A percentile compares a stretch with the other conserved stretches of the same genome.
Conservation (phyloP, 768 basidiomycete species). For the Rhodocollybia butyracea region DNA sequence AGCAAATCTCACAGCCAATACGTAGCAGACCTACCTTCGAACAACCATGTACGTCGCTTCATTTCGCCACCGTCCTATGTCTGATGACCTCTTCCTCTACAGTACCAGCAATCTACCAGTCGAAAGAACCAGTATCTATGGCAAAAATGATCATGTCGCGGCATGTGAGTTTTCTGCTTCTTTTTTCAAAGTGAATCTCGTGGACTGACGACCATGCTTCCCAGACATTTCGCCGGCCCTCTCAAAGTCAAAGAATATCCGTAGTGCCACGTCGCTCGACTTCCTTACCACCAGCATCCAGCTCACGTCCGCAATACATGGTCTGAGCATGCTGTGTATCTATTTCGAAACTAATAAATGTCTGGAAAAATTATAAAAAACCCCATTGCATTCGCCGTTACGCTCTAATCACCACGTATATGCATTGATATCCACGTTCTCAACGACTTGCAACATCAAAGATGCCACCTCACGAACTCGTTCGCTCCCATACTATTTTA, state of each 20-base stretch:
- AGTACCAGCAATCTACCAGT: constrained; percentile 44
- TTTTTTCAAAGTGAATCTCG: constrained; percentile 4
- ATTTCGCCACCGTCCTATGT: neutral
- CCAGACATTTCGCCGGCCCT: constrained; percentile 31
- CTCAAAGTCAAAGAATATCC: neutral
- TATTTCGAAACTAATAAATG: neutral
- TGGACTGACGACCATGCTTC: neutral
- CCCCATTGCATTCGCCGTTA: neutral
- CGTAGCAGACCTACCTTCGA: neutral
- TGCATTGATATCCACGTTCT: neutral
- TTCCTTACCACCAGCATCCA: constrained; percentile 11
- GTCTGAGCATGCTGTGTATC: neutral
- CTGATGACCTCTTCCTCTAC: neutral
- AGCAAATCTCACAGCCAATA: neutral
- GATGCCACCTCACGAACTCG: too few relatives aligned
- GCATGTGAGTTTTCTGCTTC: constrained; percentile 37
- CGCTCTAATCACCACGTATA: neutral
- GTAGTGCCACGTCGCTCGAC: constrained; percentile 22
- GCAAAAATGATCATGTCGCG: constrained; percentile 53
- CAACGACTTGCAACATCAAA: neutral
- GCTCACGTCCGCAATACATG: constrained; percentile 20
- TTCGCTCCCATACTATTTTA: neutral
- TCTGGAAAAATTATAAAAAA: neutral
- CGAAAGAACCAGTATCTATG: constrained; percentile 42
- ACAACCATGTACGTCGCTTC: constrained; percentile 1